These are phyloP conservation scores for Coemansia sp. DNA, from an alignment of 192 early-diverging fungal species.

Conservation along the genomic window DNA sequence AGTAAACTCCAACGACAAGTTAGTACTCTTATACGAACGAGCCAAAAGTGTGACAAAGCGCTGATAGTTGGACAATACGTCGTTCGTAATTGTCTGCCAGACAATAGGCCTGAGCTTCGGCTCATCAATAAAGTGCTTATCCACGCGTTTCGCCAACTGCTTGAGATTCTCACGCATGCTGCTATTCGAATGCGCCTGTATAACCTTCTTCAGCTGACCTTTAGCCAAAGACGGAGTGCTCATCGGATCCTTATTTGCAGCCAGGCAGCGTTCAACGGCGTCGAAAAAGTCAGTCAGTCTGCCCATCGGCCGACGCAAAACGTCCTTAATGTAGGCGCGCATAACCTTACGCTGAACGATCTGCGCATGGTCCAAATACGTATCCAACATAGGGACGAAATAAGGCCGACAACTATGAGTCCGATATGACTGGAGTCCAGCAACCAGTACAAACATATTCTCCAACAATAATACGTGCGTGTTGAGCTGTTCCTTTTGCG, in stretches of 20 bases:
- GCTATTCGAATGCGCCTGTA: slow-evolving; percentile 83
- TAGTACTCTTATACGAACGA: slow-evolving; percentile 85
- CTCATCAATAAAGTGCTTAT: slow-evolving; percentile 92
- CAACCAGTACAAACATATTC: slow-evolving; percentile 95
- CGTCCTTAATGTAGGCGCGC: slow-evolving; percentile 84
- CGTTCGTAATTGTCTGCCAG: slow-evolving; percentile 91
- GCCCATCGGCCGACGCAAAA: slow-evolving; percentile 86
- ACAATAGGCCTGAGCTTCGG: slow-evolving; percentile 83
- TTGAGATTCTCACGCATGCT: slow-evolving; percentile 74
- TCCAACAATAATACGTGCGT: slow-evolving; percentile 86
- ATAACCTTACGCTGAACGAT: slow-evolving; percentile 78
- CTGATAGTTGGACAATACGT: slow-evolving; percentile 77
- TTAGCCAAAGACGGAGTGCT: slow-evolving; percentile 75
- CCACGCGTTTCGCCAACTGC: slow-evolving; percentile 85
- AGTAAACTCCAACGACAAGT: slow-evolving; percentile 85
- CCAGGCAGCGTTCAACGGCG: slow-evolving; percentile 86
- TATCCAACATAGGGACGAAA: slow-evolving; percentile 43
- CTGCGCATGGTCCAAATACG: slow-evolving; percentile 85
- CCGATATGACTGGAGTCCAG: slow-evolving; percentile 76
- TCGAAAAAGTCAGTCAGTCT: slow-evolving; percentile 96
- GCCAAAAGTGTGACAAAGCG: slow-evolving; percentile 82
- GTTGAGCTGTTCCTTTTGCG: slow-evolving; percentile 82
- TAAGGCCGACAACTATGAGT: slow-evolving; percentile 68
- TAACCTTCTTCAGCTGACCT: slow-evolving; percentile 79
- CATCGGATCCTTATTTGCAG: slow-evolving; percentile 65